Evolutionary conservation across 2,329 filamentous ascomycete genomes (phyloP).

Genomic region (Davidsoniella virescens): DNA sequence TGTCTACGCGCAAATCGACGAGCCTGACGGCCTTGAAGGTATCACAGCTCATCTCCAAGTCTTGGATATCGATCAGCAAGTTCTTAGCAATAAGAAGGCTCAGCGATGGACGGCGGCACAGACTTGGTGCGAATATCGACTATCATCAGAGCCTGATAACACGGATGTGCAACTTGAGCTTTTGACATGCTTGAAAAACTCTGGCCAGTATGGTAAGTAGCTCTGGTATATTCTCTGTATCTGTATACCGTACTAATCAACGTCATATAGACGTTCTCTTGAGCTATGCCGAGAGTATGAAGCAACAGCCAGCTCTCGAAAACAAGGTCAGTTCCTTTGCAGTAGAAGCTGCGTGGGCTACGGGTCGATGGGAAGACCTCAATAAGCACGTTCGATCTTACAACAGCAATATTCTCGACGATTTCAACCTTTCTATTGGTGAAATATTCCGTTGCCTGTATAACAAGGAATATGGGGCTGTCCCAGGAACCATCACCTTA

Average conservation of each 20-base stretch:
- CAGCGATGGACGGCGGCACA: conserved; percentile 89
- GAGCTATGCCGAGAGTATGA: conserved; percentile 70
- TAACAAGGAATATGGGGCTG: conserved; percentile 35
- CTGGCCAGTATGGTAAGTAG: conserved; percentile 71
- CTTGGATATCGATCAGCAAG: conserved; percentile 84
- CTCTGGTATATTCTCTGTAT: background rate
- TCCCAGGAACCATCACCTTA: conserved; percentile 33
- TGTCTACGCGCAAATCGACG: conserved; percentile 94
- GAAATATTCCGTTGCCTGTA: conserved; percentile 36
- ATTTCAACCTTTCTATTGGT: conserved; percentile 76
- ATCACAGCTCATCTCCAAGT: conserved; percentile 77
- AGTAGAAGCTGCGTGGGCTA: conserved; percentile 84
- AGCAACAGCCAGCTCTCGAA: conserved; percentile 32
- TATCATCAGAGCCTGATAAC: conserved; percentile 64
- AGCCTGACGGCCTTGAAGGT: conserved; percentile 89
- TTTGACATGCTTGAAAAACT: conserved; percentile 77
- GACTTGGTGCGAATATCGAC: conserved; percentile 89
- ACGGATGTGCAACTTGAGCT: conserved; percentile 66
- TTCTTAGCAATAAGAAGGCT: conserved; percentile 81
- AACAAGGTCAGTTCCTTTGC: conserved; percentile 64
- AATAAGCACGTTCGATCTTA: conserved; percentile 46
- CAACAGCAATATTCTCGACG: conserved; percentile 32
- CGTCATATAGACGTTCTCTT: conserved; percentile 53
- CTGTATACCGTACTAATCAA: conserved; percentile 14
- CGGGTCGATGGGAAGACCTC: conserved; percentile 63